A percentile compares a stretch with the other conserved stretches of the same genome.
Conservation (phyloP, 2,329 filamentous ascomycete species). For the Graphilbum sp. region DNA sequence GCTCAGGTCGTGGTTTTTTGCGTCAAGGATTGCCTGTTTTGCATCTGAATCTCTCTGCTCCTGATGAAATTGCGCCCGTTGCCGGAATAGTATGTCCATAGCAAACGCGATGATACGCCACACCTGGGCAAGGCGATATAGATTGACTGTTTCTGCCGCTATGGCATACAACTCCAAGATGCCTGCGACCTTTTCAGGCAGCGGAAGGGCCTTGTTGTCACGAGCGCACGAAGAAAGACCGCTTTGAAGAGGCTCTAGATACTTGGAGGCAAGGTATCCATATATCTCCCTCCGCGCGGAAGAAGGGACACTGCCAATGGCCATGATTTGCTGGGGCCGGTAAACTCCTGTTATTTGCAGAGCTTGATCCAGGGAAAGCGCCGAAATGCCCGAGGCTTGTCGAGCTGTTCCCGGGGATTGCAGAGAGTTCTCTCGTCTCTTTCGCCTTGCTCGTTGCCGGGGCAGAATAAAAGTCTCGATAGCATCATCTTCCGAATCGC, state of each 20-base stretch:
- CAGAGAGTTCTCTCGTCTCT: slow-evolving; percentile 25
- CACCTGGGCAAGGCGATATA: slow-evolving; percentile 46
- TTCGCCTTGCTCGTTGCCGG: slow-evolving; percentile 22
- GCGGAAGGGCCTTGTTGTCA: slow-evolving; percentile 7
- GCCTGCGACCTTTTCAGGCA: slow-evolving; percentile 28
- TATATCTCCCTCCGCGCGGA: slow-evolving; percentile 34
- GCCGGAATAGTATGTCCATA: slow-evolving; percentile 34
- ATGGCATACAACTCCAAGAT: slow-evolving; percentile 41
- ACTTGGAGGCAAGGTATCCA: slow-evolving; percentile 37
- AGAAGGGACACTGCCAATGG: slow-evolving; percentile 39
- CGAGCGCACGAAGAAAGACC: slow-evolving; percentile 24
- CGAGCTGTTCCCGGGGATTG: slow-evolving; percentile 33
- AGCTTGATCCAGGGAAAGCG: slow-evolving; percentile 38
- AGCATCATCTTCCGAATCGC: slow-evolving; percentile 50
- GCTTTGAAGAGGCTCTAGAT: slow-evolving; percentile 35
- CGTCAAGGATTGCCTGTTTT: too few relatives aligned
- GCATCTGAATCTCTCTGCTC: too few relatives aligned
- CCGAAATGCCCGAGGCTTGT: slow-evolving; percentile 18
- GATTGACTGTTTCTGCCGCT: slow-evolving; percentile 37
- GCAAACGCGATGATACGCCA: slow-evolving; percentile 46
- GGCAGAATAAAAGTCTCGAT: slow-evolving; percentile 40
- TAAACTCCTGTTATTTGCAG: slow-evolving; percentile 41
- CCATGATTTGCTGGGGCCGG: slow-evolving; percentile 45
- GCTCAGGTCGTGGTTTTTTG: too few relatives aligned
- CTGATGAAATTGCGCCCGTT: slow-evolving; percentile 40